phyloP scores from a whole-genome alignment of 176 grass and related monocot genomes.

The Puccinellia tenuiflora region DNA sequence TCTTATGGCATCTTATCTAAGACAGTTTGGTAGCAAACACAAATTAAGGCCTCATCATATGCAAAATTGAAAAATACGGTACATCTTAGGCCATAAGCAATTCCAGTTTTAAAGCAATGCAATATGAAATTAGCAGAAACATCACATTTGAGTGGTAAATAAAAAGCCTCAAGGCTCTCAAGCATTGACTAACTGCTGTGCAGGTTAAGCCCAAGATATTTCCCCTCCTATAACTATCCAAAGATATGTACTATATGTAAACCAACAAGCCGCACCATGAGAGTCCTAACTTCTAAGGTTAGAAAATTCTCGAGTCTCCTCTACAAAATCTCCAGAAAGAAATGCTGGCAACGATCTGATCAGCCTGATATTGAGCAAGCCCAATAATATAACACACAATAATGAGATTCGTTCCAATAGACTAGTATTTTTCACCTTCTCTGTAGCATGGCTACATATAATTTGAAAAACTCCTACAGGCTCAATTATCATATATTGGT shows the following conservation, averaged over 20 bases:
- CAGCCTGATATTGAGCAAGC: not conserved
- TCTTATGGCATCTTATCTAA: not conserved
- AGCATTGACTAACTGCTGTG: not conserved
- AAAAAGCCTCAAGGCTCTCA: not conserved
- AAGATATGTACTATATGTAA: not conserved
- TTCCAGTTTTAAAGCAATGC: not conserved
- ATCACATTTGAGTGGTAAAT: not conserved
- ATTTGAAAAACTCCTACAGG: not conserved
- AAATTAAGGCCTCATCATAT: not conserved
- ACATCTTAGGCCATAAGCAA: not conserved
- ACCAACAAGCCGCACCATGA: not conserved
- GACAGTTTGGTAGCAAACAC: not conserved
- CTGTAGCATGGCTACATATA: not conserved
- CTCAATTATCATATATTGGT: not conserved
- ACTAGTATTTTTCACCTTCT: not conserved
- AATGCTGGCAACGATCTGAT: not conserved
- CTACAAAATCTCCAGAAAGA: not conserved
- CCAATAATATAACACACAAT: not conserved
- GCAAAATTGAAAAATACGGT: not conserved
- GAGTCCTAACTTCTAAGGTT: not conserved
- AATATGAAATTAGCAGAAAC: not conserved
- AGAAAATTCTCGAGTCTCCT: not conserved
- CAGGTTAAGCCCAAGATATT: not conserved
- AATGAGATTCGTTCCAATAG: not conserved
- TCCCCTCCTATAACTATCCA: not conserved